Evolutionary conservation across 257 asterid genomes (phyloP).

Genomic region (Sherardia arvensis): DNA sequence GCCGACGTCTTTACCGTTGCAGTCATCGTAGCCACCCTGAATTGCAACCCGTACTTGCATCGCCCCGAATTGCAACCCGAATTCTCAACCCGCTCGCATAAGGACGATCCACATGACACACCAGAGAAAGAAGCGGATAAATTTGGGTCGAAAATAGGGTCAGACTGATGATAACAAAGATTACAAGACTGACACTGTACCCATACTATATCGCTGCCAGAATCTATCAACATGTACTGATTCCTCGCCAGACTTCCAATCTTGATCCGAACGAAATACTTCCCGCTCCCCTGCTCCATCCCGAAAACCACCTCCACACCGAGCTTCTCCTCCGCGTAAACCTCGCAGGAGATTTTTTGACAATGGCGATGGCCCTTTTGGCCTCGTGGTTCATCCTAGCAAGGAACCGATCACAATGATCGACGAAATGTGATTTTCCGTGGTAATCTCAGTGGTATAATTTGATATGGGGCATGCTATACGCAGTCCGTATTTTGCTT

Average conservation of each 20-base stretch:
- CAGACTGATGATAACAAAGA: constrained; percentile 78
- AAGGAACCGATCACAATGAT: constrained; percentile 47
- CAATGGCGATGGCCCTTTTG: too few relatives aligned
- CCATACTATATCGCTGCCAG: constrained; percentile 89
- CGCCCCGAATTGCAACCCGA: too few relatives aligned
- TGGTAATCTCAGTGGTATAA: constrained; percentile 57
- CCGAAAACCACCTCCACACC: too few relatives aligned
- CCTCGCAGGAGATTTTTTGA: constrained; percentile 14
- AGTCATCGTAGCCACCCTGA: constrained; percentile 70
- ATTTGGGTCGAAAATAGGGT: constrained; percentile 85
- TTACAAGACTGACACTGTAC: constrained; percentile 87
- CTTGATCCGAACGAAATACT: constrained; percentile 76
- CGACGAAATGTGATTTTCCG: constrained; percentile 34
- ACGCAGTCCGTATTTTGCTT: too few relatives aligned
- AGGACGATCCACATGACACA: too few relatives aligned
- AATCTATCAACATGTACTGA: constrained; percentile 80
- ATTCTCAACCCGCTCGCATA: too few relatives aligned
- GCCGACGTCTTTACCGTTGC: too few relatives aligned
- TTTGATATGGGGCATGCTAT: too few relatives aligned
- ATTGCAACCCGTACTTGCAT: constrained; percentile 55
- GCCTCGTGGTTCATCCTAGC: constrained; percentile 61
- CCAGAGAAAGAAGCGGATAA: constrained; percentile 58
- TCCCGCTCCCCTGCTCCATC: constrained; percentile 88
- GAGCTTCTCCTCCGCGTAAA: constrained; percentile 40
- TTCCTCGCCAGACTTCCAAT: constrained; percentile 76